Evolutionary conservation across 257 asterid genomes (phyloP), one percentile per base, ranked within the genome.

Genomic region (Jaltomata sinuosa): DNA sequence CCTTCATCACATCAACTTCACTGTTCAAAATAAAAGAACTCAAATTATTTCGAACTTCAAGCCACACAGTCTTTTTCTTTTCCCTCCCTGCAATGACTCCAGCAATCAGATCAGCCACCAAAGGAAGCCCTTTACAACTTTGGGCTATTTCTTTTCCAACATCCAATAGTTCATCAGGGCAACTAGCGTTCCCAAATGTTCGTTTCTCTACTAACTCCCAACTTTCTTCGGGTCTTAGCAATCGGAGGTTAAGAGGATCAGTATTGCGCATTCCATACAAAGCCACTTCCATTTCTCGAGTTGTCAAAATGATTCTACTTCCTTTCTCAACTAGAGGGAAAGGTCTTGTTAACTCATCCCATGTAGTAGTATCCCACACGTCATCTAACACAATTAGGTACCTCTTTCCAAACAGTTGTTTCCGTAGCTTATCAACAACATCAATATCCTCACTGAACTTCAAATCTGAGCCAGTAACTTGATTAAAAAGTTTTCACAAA

Each of bases 381-480:
- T 87, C 87, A 84, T 87, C 89, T 49, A 87, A n/a, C n/a, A 87
- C 86, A 4, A 85, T 67, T 8, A 87, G 61, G 21, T 87, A 87
- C 38, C 82, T 77, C 71, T 50, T 49, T 3, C 82, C 85, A 3
- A 1, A 22, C 9, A 87, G 65, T 8, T 49, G 36, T 31, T 21
- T 59, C 25, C 78, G 22, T 15, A 87, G 25, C 45, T 25, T 11
- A 22, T 36, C 82, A 38, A 71, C 85, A 69, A 87, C 34, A 16
- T 64, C 38, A 1, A 64, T 6, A 29, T 72, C 31, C 34, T 84
- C 47, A 29, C 19, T n/a, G 12, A 36, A 54, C 31, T 74, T 45
- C 11, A 7, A 36, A 49, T 50, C 27, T 0, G 16, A 54, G 22
- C 29, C 14, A 53, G 4, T 27, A 77, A 84, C 65, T 54, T 49